Evolutionary conservation across 805 yeast species (phyloP), one percentile per base, ranked within the genome.

Genomic region (Tetrapisispora taiwanensis): DNA sequence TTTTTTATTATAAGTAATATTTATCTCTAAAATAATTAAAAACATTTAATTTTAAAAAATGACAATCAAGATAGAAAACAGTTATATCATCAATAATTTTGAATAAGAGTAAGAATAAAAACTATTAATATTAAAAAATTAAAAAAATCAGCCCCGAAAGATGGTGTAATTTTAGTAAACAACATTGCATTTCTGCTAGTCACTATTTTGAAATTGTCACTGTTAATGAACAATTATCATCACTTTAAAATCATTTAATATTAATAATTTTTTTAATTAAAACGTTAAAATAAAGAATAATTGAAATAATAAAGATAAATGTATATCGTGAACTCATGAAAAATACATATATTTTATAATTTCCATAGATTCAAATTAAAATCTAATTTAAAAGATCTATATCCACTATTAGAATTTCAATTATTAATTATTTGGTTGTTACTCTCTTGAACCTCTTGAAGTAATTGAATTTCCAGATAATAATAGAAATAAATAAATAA

Each of bases 141-240:
- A 7, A 41, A 41, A 31, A 30, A 48, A 51, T 63, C 68, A 63
- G 68, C 53, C 68, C 68, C 68, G 68, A 63, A 63, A 63, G 68
- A 63, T 63, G 68, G 68, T 60, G 51, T 54, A 59, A 53, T 52
- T 52, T 49, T 54, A 60, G 66, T 60, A 55, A 58, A 62, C 67
- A 59, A 50, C 68, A 63, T 61, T 49, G 66, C 64, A 46, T 46
- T 36, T 32, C 41, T 43, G 63, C 68, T 63, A 62, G 68, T 58
- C 66, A 63, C 66, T 56, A 49, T 39, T 47, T 53, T 44, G 56
- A 52, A 32, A 39, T 57, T 60, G 60, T 49, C 57, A 39, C 45
- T 36, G 22, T 39, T 43, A 55, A 52, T 51, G 60, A 51, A 31
- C 63, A 62, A 49, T 48, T 63, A 54, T 63, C 68, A 63, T 63